Conservation (phyloP, 371 early-diverging fungal species). For the Globomyces sp. region DNA sequence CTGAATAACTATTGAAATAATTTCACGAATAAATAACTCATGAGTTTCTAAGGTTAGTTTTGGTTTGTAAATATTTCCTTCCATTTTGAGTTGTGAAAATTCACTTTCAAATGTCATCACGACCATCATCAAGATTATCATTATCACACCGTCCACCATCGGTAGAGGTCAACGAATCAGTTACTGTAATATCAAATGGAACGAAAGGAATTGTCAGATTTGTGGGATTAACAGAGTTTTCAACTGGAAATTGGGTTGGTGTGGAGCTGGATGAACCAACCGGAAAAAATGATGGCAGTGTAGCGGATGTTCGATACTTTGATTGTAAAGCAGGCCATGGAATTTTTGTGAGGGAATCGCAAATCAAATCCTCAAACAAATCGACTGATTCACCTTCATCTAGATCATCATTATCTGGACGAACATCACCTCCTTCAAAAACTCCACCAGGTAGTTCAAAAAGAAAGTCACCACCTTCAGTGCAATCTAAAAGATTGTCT, state of each 20-base stretch:
- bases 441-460: neutral
- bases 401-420: neutral
- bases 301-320: slow-evolving; percentile 71
- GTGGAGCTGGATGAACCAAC: slow-evolving; percentile 89
- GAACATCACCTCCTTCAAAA: too few relatives aligned
- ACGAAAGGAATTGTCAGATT: slow-evolving; percentile 70
- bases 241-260: slow-evolving; percentile 89
- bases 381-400: neutral
- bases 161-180: neutral
- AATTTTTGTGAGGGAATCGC: slow-evolving; percentile 69
- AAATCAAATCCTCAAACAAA: slow-evolving; percentile 24
- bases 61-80: too few relatives aligned
- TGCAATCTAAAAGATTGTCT: neutral
- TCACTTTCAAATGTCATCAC: neutral
- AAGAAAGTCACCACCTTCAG: neutral
- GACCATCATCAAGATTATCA: slow-evolving; percentile 5
- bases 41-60: too few relatives aligned
- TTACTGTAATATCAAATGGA: slow-evolving; percentile 11
- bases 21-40: too few relatives aligned
- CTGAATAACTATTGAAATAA: too few relatives aligned
- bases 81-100: too few relatives aligned
- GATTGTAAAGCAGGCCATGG: slow-evolving; percentile 69
- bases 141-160: neutral
- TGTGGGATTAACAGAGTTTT: slow-evolving; percentile 75
- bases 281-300: slow-evolving; percentile 84